phyloP scores from a whole-genome alignment of 2,329 filamentous ascomycete species.

The Apiospora kogelbergensis region DNA sequence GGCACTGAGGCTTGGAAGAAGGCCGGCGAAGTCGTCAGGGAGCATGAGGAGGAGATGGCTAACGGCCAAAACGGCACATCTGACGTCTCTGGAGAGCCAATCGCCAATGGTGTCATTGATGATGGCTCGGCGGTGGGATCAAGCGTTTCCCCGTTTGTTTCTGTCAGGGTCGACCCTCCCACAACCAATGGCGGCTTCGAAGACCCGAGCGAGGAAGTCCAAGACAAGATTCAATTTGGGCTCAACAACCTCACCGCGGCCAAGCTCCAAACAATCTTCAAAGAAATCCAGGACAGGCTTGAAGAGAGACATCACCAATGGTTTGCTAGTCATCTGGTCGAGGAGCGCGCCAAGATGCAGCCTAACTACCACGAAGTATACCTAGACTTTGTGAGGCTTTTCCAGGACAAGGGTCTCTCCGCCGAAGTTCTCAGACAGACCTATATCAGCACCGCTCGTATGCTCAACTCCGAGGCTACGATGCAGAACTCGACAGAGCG shows the following conservation, averaged over 20 bases:
- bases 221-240: slow-evolving; percentile 93
- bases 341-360: slow-evolving; percentile 94
- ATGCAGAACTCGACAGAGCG: slow-evolving; percentile 83
- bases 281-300: slow-evolving; percentile 76
- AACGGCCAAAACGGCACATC: slow-evolving; percentile 54
- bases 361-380: slow-evolving; percentile 96
- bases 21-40: slow-evolving; percentile 76
- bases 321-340: slow-evolving; percentile 94
- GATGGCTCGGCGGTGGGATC: slow-evolving; percentile 60
- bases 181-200: slow-evolving; percentile 66
- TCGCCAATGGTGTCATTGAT: slow-evolving; percentile 69
- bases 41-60: slow-evolving; percentile 61
- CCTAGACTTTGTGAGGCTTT: slow-evolving; percentile 80
- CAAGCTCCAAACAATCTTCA: slow-evolving; percentile 81
- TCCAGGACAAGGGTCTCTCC: slow-evolving; percentile 79
- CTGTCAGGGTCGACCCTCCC: slow-evolving; percentile 73
- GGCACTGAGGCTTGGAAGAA: slow-evolving; percentile 83
- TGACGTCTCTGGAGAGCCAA: slow-evolving; percentile 41
- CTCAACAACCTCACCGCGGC: slow-evolving; percentile 94
- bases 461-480: slow-evolving; percentile 88
- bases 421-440: slow-evolving; percentile 90
- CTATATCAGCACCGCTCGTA: slow-evolving; percentile 78
- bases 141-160: slow-evolving; percentile 69
- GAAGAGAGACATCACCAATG: slow-evolving; percentile 85
- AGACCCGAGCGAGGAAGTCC: slow-evolving; percentile 79